Evolutionary conservation across 2,329 filamentous ascomycete species (phyloP).

Genomic region (Aureobasidium lini): DNA sequence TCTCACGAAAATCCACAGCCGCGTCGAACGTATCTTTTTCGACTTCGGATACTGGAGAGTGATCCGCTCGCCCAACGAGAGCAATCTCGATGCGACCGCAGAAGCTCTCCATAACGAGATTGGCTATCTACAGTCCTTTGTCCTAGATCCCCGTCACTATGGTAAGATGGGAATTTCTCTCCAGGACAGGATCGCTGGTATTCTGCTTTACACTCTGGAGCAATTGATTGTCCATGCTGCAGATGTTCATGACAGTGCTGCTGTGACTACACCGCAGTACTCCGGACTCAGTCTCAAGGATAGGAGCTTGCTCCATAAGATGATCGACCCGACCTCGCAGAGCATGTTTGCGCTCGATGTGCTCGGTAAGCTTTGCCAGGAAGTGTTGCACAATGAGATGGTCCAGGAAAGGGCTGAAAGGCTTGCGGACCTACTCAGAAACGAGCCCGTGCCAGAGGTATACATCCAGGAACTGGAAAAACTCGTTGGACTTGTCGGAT

Average conservation of each 20-base stretch:
- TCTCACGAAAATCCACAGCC: slow-evolving; percentile 4
- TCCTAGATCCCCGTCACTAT: not conserved
- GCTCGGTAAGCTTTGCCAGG: not conserved
- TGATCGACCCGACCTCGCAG: not conserved
- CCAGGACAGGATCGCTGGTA: not conserved
- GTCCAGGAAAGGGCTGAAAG: not conserved
- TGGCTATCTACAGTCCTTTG: not conserved
- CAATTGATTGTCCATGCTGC: not conserved
- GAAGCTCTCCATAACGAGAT: not conserved
- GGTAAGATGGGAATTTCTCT: not conserved
- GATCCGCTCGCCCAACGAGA: not conserved
- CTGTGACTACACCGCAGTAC: not conserved
- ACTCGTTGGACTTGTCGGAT: not conserved
- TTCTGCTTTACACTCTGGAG: slow-evolving; percentile 2
- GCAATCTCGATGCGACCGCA: slow-evolving; percentile 1
- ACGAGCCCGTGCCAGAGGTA: not conserved
- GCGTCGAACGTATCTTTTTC: not conserved
- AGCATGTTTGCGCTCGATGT: not conserved
- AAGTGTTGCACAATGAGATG: not conserved
- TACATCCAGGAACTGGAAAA: not conserved
- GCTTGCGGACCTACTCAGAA: not conserved
- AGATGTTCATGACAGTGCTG: not conserved
- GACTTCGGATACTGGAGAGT: not conserved
- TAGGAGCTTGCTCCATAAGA: not conserved
- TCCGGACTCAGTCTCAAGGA: not conserved